These are phyloP conservation scores for Cornus suecica DNA, from an alignment of 148 eudicot genomes.

Conservation along the genomic window DNA sequence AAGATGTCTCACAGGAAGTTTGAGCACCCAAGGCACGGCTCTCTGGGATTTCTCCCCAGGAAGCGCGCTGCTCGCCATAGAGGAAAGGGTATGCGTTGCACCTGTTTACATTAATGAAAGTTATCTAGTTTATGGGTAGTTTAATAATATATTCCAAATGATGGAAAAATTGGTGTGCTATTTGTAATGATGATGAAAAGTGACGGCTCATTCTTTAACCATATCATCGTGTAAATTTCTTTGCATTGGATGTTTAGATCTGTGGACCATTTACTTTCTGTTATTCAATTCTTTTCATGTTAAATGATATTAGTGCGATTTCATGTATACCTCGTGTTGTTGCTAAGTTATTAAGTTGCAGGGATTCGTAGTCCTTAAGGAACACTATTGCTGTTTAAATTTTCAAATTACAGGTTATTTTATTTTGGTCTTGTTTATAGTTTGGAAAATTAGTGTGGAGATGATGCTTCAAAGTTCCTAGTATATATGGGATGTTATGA, in stretches of 20 bases:
- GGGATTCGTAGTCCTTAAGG: background rate
- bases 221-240: background rate
- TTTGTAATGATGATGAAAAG: background rate
- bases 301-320: background rate
- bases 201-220: background rate
- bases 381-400: no score
- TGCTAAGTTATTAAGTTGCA: background rate
- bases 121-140: background rate
- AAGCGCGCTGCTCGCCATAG: slow-evolving; percentile 57
- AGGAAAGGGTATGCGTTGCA: slow-evolving; percentile 45
- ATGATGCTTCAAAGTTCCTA: background rate
- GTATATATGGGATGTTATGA: no score
- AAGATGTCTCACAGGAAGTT: slow-evolving; percentile 68
- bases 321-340: no score
- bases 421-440: background rate
- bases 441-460: background rate
- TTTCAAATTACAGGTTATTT: background rate
- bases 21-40: slow-evolving; percentile 73
- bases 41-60: slow-evolving; percentile 68
- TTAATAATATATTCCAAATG: background rate
- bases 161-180: background rate
- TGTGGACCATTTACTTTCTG: background rate
- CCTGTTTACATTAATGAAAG: background rate
- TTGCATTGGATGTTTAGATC: background rate
- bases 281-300: background rate